These are phyloP conservation scores for Tilletia indica DNA, from an alignment of 1,284 basidiomycete genomes.

Conservation along the genomic window DNA sequence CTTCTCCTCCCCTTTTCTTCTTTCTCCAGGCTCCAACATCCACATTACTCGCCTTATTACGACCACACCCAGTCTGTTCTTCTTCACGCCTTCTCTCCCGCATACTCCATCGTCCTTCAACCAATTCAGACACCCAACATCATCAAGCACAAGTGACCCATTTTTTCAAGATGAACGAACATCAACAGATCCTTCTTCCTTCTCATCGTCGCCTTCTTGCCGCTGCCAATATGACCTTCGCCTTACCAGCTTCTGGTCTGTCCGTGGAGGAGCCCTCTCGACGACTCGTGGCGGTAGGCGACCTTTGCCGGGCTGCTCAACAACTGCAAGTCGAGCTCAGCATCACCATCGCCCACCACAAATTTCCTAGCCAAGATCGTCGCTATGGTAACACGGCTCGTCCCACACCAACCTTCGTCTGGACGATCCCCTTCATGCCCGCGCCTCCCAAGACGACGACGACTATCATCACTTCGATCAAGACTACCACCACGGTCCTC, in stretches of 20 bases:
- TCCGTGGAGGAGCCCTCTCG: background rate
- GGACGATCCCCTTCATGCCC: constrained; percentile 12
- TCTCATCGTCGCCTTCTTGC: background rate
- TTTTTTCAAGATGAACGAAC: no score
- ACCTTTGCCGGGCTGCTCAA: background rate
- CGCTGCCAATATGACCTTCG: background rate
- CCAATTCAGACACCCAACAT: no score
- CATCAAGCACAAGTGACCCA: no score
- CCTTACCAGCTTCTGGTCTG: background rate
- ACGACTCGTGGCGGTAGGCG: background rate
- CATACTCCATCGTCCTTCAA: no score
- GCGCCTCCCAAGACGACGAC: constrained; percentile 18
- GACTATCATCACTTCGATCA: constrained; percentile 20
- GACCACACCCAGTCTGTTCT: no score
- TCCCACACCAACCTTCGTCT: background rate
- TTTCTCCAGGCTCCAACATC: no score
- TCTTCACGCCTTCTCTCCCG: no score
- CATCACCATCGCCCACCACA: background rate
- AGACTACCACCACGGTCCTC: constrained; percentile 19
- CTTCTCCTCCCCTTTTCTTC: no score
- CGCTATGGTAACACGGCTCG: background rate
- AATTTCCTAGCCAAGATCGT: background rate
- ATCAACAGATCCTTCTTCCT: background rate
- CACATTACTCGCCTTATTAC: no score
- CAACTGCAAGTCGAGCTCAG: background rate